Conservation (phyloP, 257 asterid species). For the Solanum chiquidenum region DNA sequence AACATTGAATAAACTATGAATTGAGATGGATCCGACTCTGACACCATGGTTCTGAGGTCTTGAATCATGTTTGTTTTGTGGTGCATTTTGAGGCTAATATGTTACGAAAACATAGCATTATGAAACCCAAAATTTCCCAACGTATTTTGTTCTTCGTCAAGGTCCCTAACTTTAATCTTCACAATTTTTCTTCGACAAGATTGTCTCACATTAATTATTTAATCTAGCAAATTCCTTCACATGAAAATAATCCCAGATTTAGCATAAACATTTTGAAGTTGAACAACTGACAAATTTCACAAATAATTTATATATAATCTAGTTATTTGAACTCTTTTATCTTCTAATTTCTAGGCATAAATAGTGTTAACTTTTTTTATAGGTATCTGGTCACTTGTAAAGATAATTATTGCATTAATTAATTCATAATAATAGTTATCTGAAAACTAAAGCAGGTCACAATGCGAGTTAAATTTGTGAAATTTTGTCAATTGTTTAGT, state of each 20-base stretch:
- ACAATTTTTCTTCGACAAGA: not conserved
- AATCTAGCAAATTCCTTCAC: not conserved
- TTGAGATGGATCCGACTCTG: not conserved
- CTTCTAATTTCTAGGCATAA: no score
- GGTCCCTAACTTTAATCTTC: not conserved
- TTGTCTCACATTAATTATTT: not conserved
- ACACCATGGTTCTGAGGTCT: not conserved
- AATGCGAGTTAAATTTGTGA: not conserved
- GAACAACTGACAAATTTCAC: no score
- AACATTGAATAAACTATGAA: not conserved
- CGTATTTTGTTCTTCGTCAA: not conserved
- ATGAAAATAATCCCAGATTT: not conserved
- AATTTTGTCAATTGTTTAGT: not conserved
- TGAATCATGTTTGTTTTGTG: not conserved
- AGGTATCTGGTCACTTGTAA: not conserved
- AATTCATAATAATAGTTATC: not conserved
- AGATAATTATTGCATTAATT: not conserved
- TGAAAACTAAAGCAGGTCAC: no score
- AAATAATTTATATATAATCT: no score
- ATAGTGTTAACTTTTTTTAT: no score
- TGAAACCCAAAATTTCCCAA: not conserved
- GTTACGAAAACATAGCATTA: not conserved
- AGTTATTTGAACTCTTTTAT: no score
- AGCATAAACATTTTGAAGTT: not conserved
- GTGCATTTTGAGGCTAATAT: not conserved